Percentiles rank a stretch among this genome's conserved stretches.
These are phyloP conservation scores for Beauveria australis DNA, from an alignment of 2,329 filamentous ascomycete genomes.

Conservation along the genomic window DNA sequence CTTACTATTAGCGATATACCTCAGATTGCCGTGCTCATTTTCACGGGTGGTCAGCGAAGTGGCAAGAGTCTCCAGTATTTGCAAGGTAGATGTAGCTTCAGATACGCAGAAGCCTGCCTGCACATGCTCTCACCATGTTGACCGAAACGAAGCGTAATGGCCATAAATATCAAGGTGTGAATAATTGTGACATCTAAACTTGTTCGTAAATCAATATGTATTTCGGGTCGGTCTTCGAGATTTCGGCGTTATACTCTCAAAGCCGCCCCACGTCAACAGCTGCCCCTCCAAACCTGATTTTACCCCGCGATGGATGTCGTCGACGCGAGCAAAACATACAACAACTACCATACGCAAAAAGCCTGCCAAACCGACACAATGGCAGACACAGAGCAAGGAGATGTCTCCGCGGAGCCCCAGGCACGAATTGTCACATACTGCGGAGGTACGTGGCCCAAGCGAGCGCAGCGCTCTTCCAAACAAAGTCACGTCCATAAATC, in stretches of 20 bases:
- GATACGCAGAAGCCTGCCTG: too few relatives aligned
- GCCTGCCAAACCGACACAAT: conserved; percentile 25
- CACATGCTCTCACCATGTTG: too few relatives aligned
- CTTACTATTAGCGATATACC: too few relatives aligned
- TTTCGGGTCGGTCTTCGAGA: neutral
- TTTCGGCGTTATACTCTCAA: neutral
- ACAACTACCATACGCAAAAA: neutral
- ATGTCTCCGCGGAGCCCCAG: conserved; percentile 38
- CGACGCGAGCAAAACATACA: neutral
- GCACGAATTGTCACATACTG: conserved; percentile 48
- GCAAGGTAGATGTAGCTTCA: too few relatives aligned
- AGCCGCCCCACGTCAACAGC: conserved; percentile 5
- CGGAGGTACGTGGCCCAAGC: conserved; percentile 39
- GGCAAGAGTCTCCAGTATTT: too few relatives aligned
- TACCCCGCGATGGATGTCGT: conserved; percentile 9
- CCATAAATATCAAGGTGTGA: too few relatives aligned
- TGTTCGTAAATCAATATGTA: neutral
- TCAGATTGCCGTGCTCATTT: too few relatives aligned
- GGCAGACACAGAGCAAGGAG: conserved; percentile 45
- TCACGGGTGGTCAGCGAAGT: too few relatives aligned
- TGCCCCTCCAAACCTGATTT: conserved; percentile 10
- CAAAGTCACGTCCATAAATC: neutral
- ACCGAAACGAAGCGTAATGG: too few relatives aligned
- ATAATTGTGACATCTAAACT: neutral
- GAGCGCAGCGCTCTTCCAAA: neutral